Conservation (phyloP, 1,139 yeast genomes). For the Debaryomyces subglobosus region DNA sequence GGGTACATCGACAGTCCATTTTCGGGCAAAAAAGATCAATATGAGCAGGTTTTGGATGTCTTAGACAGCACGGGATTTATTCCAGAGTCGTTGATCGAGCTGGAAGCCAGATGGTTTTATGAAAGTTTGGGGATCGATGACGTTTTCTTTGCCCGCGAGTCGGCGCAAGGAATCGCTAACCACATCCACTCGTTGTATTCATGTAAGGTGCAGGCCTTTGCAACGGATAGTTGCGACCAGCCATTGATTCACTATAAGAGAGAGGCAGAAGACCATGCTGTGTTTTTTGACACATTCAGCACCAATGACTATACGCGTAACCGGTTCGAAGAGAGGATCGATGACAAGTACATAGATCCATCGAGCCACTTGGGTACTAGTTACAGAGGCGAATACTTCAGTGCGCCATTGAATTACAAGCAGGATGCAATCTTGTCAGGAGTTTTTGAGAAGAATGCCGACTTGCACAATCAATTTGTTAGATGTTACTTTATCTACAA, state of each 20-base stretch:
- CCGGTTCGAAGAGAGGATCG: conserved; percentile 69
- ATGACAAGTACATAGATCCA: conserved; percentile 74
- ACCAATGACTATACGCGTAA: conserved; percentile 37
- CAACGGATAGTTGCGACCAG: conserved; percentile 31
- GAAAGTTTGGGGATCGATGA: conserved; percentile 87
- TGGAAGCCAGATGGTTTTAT: conserved; percentile 90
- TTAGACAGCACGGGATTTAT: conserved; percentile 85
- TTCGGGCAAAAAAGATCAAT: conserved; percentile 79
- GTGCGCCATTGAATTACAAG: conserved; percentile 62
- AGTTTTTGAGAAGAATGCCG: conserved; percentile 36
- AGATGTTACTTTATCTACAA: conserved; percentile 87
- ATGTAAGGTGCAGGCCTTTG: conserved; percentile 86
- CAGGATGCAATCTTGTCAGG: conserved; percentile 51
- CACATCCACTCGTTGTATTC: conserved; percentile 88
- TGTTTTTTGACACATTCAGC: conserved; percentile 76
- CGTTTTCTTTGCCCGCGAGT: conserved; percentile 85
- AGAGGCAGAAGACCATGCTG: conserved; percentile 85
- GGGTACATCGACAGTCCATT: conserved; percentile 81
- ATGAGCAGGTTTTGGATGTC: conserved; percentile 78
- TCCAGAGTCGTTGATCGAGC: conserved; percentile 83
- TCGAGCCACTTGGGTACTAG: conserved; percentile 43
- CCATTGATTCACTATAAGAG: conserved; percentile 74
- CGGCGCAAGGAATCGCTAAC: conserved; percentile 77
- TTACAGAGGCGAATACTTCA: conserved; percentile 83
- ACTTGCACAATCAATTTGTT: conserved; percentile 52